Evolutionary conservation across 1,284 basidiomycete genomes (phyloP).

Genomic region (Apiotrichum akiyoshidainum): DNA sequence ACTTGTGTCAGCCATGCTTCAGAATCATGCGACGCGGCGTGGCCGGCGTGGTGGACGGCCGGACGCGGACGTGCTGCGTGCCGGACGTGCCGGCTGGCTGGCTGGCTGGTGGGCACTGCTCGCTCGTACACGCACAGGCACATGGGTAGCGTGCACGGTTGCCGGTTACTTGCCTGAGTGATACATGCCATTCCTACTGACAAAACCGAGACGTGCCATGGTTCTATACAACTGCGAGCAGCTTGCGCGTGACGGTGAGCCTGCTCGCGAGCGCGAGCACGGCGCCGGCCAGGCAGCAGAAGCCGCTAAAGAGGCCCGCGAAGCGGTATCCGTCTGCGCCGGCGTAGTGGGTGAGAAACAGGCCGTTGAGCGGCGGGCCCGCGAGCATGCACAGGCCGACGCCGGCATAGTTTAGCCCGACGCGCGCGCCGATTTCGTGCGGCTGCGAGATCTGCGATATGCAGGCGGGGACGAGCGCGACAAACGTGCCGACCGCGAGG

Average conservation of each 20-base stretch:
- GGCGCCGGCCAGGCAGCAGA: background rate
- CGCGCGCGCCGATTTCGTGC: conserved; percentile 28
- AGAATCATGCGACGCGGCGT: too few relatives aligned
- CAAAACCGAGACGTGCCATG: too few relatives aligned
- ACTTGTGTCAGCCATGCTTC: too few relatives aligned
- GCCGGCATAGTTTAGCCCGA: conserved; percentile 27
- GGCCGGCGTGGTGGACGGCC: too few relatives aligned
- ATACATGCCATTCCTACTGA: too few relatives aligned
- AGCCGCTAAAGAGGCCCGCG: conserved; percentile 5
- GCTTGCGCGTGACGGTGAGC: background rate
- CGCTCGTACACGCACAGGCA: too few relatives aligned
- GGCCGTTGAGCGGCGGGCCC: conserved; percentile 44
- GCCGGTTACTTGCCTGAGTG: too few relatives aligned
- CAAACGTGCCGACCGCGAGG: conserved; percentile 33
- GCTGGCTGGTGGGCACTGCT: too few relatives aligned
- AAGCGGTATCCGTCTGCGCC: background rate
- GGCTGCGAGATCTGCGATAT: conserved; percentile 22
- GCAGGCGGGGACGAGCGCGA: conserved; percentile 30
- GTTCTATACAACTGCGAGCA: background rate
- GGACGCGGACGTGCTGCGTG: too few relatives aligned
- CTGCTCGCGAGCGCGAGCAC: background rate
- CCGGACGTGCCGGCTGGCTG: too few relatives aligned
- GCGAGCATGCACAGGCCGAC: conserved; percentile 34
- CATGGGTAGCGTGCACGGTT: too few relatives aligned
- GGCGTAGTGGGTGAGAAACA: conserved; percentile 28